These are phyloP conservation scores for Pythium inflatum DNA, from an alignment of 352 stramenopile genomes.

Conservation along the genomic window DNA sequence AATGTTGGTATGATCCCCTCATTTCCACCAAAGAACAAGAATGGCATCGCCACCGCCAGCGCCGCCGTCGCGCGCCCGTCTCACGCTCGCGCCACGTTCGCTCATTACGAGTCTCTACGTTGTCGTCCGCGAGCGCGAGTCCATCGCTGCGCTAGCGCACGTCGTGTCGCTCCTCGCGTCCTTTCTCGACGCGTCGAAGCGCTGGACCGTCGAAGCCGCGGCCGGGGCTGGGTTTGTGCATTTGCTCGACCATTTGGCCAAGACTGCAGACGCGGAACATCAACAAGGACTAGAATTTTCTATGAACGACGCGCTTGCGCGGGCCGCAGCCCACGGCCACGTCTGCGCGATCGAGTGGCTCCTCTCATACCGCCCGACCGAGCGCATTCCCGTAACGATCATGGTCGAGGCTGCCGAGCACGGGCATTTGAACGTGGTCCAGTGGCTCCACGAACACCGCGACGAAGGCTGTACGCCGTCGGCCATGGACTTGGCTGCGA, in stretches of 20 bases:
- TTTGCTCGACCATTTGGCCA: constrained; percentile 42
- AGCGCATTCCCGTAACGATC: constrained; percentile 3
- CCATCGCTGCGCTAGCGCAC: constrained; percentile 33
- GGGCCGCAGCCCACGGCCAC: constrained; percentile 22
- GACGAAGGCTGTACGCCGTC: constrained; percentile 37
- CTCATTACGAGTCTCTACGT: not conserved
- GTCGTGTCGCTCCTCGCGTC: constrained; percentile 42
- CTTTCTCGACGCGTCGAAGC: constrained; percentile 42
- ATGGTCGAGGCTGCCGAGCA: constrained; percentile 42
- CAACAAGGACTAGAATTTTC: constrained; percentile 28
- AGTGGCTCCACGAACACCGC: constrained; percentile 42
- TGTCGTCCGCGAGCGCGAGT: constrained; percentile 28
- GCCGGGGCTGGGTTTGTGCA: constrained; percentile 45
- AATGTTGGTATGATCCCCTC: no score
- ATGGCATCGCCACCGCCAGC: no score
- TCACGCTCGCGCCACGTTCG: no score
- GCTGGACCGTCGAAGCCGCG: constrained; percentile 48
- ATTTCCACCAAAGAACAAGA: no score
- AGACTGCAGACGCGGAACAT: constrained; percentile 22
- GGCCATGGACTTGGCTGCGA: constrained; percentile 45
- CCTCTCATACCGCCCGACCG: constrained; percentile 3
- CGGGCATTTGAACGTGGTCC: constrained; percentile 38
- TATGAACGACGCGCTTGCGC: constrained; percentile 33
- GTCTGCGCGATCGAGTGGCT: constrained; percentile 26
- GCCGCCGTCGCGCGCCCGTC: not conserved